Base-by-base conservation (phyloP, 2,329 filamentous ascomycete species). In the Chaetoscypha palmicola region DNA sequence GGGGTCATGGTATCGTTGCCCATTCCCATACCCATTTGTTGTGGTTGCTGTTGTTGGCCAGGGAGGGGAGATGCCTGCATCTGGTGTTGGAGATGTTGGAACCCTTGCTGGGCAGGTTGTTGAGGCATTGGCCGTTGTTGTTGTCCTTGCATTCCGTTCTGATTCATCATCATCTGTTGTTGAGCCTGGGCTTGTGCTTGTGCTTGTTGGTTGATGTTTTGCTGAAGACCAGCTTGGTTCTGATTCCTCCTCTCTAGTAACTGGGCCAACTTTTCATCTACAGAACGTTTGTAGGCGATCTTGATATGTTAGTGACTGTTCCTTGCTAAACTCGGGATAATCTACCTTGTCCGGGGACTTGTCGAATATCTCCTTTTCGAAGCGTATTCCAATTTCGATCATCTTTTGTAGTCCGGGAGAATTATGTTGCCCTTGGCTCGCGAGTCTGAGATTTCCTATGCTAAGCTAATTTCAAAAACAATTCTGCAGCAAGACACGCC, bases 71-170 rank as follows among this genome's bases (percentile, higher is more conserved):
- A 68, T 3, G 69, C 63, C 53, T 79, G 76, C 73, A 78, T 77
- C 43, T 69, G 73, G 43, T 77, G 75, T 46, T 77, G 76, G 26
- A 79, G 66, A 37, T 74, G 70, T 48, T 76, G 76, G 46, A 81
- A 79, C 1, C 68, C 70, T 53, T 71, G 74, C 47, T 74, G 76
- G 2, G 65, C 62, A 5, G 65, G 67, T 53, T 73, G 73, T 41
- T 58, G 59, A 62, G 74, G 69, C 43, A 56, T 53, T 10, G 68
- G 68, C 26, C 75, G 68, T 30, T 68, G 67, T 65, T 77, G 71
- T 49, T 74, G 69, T 10, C 65, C 67, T 47, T 72, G 71, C 65
- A 76, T 69, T 4, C 57, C 57, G 45, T 68, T 71, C 43, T 71
- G 71, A 46, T 68, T 74, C 66, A 77, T 70, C 65, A 79, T 68